Conservation (phyloP, 345 rosid species). For the Ceriops decandra region DNA sequence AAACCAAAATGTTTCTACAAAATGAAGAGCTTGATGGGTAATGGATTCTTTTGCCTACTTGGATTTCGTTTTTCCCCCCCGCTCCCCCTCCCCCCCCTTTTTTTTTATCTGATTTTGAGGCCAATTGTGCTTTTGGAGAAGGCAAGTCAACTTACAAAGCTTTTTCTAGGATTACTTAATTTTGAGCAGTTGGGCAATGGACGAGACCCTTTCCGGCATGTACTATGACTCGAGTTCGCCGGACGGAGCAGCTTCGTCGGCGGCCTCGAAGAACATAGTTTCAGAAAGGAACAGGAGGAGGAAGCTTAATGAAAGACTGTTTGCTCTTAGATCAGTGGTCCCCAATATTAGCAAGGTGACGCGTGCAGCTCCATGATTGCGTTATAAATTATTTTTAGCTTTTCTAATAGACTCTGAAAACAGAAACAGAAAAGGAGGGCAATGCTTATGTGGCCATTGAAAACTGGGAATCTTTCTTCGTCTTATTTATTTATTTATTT, state of each 20-base stretch:
- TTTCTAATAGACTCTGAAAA: background rate
- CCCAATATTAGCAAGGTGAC: slow-evolving; percentile 88
- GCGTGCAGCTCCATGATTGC: background rate
- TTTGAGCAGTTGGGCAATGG: slow-evolving; percentile 23
- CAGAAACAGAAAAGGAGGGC: background rate
- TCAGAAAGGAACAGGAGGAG: slow-evolving; percentile 88
- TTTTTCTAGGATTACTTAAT: background rate
- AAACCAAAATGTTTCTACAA: slow-evolving; percentile 50
- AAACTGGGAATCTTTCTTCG: background rate
- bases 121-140: background rate
- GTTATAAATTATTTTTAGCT: background rate
- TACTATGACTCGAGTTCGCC: slow-evolving; percentile 95
- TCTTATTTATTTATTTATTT: too few species aligned
- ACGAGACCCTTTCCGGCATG: slow-evolving; percentile 25
- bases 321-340: slow-evolving; percentile 87
- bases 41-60: background rate
- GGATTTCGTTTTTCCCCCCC: background rate
- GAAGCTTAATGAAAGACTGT: slow-evolving; percentile 83
- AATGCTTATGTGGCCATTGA: too few species aligned
- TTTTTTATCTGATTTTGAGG: background rate
- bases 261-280: slow-evolving; percentile 79
- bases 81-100: too few species aligned
- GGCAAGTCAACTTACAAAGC: background rate
- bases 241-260: slow-evolving; percentile 73
- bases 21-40: slow-evolving; percentile 49